phyloP scores from a whole-genome alignment of 179 eudicot species.

The Monotropa hypopitys region DNA sequence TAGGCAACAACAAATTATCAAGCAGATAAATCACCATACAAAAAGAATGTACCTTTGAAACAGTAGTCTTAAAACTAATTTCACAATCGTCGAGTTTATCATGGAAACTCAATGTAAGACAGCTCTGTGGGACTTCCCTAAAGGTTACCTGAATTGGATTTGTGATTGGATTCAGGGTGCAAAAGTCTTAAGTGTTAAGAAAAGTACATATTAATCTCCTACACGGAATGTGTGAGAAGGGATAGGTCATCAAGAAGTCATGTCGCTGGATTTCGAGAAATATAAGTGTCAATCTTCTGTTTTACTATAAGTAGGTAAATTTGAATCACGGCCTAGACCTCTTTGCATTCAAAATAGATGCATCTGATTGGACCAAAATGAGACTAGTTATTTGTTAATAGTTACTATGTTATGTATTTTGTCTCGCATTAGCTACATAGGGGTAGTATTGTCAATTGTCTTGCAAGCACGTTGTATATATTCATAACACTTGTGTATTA shows the following conservation, averaged over 20 bases:
- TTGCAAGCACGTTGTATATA: too few relatives aligned
- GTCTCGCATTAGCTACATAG: too few relatives aligned
- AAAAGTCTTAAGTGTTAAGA: neutral
- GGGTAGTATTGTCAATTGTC: too few relatives aligned
- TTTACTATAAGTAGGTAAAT: neutral
- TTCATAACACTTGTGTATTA: too few relatives aligned
- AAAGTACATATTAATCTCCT: neutral
- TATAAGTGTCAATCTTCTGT: neutral
- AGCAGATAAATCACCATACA: neutral
- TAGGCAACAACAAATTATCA: neutral
- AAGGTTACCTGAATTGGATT: neutral
- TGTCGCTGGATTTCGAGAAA: neutral
- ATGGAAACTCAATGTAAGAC: neutral
- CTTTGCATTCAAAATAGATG: neutral
- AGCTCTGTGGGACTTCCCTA: neutral
- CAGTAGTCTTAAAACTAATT: neutral
- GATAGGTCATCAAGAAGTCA: neutral
- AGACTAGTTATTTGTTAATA: neutral
- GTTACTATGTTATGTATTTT: too few relatives aligned
- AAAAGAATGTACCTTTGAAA: neutral
- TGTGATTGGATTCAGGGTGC: neutral
- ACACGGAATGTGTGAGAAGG: neutral
- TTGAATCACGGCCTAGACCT: neutral
- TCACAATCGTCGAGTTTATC: neutral
- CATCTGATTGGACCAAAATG: neutral